Conservation (phyloP, 768 basidiomycete genomes). For the Kwoniella shandongensis region DNA sequence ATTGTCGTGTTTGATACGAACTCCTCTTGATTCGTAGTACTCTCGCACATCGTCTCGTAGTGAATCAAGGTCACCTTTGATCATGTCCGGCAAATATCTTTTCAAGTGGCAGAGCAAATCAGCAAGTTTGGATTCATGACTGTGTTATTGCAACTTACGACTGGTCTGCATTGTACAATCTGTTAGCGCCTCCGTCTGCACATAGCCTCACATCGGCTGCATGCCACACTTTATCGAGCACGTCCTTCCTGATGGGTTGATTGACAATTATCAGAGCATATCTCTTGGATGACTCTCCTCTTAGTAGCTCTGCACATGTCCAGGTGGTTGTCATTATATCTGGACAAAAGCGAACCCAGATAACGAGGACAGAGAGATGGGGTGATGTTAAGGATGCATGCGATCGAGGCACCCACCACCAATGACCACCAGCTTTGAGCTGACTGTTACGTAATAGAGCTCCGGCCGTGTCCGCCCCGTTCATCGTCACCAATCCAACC, state of each 20-base stretch:
- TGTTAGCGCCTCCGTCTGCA: conserved; percentile 87
- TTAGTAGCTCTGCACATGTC: conserved; percentile 14
- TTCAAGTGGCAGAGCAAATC: not conserved
- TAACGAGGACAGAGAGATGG: too few relatives aligned
- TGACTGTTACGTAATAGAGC: too few relatives aligned
- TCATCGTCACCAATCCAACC: too few relatives aligned
- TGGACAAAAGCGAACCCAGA: too few relatives aligned
- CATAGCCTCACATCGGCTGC: conserved; percentile 61
- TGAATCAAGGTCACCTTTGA: conserved; percentile 94
- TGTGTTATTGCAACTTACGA: conserved; percentile 18
- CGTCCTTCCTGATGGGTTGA: conserved; percentile 66
- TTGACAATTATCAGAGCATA: conserved; percentile 75
- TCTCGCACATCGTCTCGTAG: conserved; percentile 68
- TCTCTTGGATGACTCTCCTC: conserved; percentile 12
- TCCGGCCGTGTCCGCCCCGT: too few relatives aligned
- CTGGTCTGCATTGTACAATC: conserved; percentile 66
- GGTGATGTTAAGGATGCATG: too few relatives aligned
- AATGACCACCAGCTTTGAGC: too few relatives aligned
- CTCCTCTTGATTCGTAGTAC: conserved; percentile 67
- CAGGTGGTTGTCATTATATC: conserved; percentile 2
- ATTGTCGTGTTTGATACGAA: conserved; percentile 65
- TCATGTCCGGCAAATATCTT: conserved; percentile 78
- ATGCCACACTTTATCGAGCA: conserved; percentile 59
- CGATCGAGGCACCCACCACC: too few relatives aligned
- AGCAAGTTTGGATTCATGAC: not conserved